Conservation (phyloP, 345 rosid species). For the Euphorbia peplus region DNA sequence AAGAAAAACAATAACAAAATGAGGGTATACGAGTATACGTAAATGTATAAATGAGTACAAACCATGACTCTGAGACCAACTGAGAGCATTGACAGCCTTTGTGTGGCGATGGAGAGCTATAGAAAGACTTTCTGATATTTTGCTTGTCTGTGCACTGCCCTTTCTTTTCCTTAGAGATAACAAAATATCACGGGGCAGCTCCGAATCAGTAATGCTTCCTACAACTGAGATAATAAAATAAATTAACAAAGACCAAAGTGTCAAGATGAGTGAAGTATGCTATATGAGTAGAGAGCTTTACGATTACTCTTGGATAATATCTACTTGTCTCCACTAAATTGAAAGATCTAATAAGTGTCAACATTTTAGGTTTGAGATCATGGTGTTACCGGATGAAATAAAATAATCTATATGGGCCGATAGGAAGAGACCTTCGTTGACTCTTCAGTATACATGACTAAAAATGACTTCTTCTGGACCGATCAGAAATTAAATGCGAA, state of each 20-base stretch:
- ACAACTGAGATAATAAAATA: slow-evolving; percentile 35
- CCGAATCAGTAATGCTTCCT: slow-evolving; percentile 55
- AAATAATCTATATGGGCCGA: too few species aligned
- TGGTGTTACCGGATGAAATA: too few species aligned
- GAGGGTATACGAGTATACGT: neutral
- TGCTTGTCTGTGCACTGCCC: slow-evolving; percentile 25
- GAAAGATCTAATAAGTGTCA: too few species aligned
- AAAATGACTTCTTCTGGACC: too few species aligned
- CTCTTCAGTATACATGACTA: too few species aligned
- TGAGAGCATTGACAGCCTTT: slow-evolving; percentile 67
- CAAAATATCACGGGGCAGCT: slow-evolving; percentile 38
- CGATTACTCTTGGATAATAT: neutral
- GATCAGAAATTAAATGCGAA: too few species aligned
- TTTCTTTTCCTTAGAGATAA: slow-evolving; percentile 37
- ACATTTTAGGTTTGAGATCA: too few species aligned
- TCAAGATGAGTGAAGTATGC: too few species aligned
- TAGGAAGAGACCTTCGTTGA: too few species aligned
- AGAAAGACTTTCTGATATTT: slow-evolving; percentile 46
- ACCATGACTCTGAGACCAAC: slow-evolving; percentile 79
- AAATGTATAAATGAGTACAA: slow-evolving; percentile 20
- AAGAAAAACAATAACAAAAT: neutral
- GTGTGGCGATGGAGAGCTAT: slow-evolving; percentile 50
- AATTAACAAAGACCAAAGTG: neutral
- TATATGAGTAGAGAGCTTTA: neutral
- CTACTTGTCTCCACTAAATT: too few species aligned